Conservation (phyloP, 306 rosid genomes). For the Sphenostylis stenocarpa region DNA sequence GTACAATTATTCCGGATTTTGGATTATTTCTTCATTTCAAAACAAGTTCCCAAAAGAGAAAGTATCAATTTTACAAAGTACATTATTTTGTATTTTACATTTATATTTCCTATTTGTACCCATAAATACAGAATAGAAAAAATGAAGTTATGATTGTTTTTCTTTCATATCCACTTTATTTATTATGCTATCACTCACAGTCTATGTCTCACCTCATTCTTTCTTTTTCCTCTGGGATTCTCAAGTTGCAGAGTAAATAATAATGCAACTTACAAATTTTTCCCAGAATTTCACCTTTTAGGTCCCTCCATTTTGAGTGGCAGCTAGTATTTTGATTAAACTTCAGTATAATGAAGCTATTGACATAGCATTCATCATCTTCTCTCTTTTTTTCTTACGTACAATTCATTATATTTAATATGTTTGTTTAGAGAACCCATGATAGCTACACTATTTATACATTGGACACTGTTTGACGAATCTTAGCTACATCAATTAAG, state of each 20-base stretch:
- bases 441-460: not conserved
- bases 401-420: too few relatives aligned
- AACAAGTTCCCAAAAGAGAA: too few relatives aligned
- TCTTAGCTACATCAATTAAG: too few relatives aligned
- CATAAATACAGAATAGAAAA: not conserved
- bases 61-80: too few relatives aligned
- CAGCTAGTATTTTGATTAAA: too few relatives aligned
- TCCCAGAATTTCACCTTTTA: not conserved
- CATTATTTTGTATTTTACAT: too few relatives aligned
- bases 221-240: not conserved
- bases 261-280: not conserved
- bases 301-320: not conserved
- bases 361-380: too few relatives aligned
- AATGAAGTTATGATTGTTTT: too few relatives aligned
- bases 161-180: not conserved
- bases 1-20: too few relatives aligned
- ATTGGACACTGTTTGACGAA: too few relatives aligned
- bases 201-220: not conserved
- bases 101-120: too few relatives aligned
- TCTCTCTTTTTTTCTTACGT: not conserved
- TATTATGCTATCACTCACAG: not conserved
- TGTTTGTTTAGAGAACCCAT: not conserved
- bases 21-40: not conserved
- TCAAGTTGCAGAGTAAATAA: too few relatives aligned
- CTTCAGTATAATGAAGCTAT: not conserved